Conservation (phyloP, 1,284 basidiomycete species). For the Fomitopsis schrenkii region DNA sequence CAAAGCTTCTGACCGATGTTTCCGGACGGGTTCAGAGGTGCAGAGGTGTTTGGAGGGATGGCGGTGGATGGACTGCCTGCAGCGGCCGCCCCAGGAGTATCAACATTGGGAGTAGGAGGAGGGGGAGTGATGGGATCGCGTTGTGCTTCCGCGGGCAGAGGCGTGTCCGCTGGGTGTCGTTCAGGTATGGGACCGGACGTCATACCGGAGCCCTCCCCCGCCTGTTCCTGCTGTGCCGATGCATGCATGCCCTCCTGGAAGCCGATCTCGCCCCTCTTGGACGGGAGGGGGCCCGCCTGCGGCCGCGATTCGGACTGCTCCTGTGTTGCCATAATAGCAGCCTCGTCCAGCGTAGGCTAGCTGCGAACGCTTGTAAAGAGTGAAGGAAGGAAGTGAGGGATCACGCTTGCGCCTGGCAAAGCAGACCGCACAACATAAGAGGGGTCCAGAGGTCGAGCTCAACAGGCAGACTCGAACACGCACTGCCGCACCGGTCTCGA, state of each 20-base stretch:
- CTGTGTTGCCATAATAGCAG: constrained; percentile 18
- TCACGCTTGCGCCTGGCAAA: constrained; percentile 35
- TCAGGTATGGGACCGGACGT: constrained; percentile 24
- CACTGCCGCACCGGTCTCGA: not conserved
- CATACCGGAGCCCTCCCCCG: constrained; percentile 7
- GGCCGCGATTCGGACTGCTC: constrained; percentile 25
- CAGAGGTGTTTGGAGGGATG: constrained; percentile 10
- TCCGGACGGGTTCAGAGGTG: constrained; percentile 20
- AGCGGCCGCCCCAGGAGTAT: not conserved
- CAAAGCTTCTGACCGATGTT: constrained; percentile 31
- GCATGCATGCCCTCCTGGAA: constrained; percentile 41
- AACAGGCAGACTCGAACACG: not conserved
- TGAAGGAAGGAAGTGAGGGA: constrained; percentile 10
- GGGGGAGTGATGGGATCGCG: constrained; percentile 10
- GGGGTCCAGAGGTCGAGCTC: constrained; percentile 1
- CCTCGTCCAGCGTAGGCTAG: constrained; percentile 20
- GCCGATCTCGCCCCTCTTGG: constrained; percentile 64
- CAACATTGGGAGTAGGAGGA: constrained; percentile 10
- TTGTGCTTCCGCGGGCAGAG: constrained; percentile 13
- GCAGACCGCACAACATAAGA: constrained; percentile 21
- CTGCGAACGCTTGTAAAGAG: constrained; percentile 16
- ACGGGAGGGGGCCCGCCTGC: constrained; percentile 59
- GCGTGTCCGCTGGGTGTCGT: constrained; percentile 55
- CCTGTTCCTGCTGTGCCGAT: constrained; percentile 15
- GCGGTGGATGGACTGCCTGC: constrained; percentile 9